phyloP scores from a whole-genome alignment of 345 rosid genomes.

The Dipteronia dyeriana region DNA sequence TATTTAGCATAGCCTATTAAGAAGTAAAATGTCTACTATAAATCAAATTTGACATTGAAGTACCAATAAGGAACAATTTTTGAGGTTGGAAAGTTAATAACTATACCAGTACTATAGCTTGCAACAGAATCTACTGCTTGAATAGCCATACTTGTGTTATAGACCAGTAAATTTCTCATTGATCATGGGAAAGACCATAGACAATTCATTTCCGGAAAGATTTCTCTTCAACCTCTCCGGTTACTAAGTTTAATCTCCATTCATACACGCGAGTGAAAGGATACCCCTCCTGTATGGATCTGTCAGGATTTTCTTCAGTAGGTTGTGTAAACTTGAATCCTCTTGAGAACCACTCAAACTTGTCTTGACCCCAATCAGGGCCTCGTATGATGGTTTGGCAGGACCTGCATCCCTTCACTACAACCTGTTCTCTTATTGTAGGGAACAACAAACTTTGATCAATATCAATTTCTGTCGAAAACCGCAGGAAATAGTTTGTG shows the following conservation, averaged over 20 bases:
- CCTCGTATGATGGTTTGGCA: conserved; percentile 42
- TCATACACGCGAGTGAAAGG: conserved; percentile 36
- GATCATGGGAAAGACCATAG: conserved; percentile 50
- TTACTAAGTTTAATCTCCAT: conserved; percentile 42
- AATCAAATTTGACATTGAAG: background rate
- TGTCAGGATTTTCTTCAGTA: background rate
- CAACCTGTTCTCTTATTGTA: conserved; percentile 31
- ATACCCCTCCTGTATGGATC: conserved; percentile 4
- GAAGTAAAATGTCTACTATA: background rate
- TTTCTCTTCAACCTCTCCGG: conserved; percentile 37
- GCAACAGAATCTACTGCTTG: conserved; percentile 41
- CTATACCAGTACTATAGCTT: conserved; percentile 40
- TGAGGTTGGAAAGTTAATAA: background rate
- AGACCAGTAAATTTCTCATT: conserved; percentile 39
- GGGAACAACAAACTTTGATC: background rate
- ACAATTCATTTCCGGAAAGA: conserved; percentile 29
- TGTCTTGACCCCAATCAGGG: conserved; percentile 32
- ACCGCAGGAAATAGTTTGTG: too few relatives aligned
- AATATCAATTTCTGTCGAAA: background rate
- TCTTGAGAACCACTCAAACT: conserved; percentile 40
- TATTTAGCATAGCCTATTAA: conserved; percentile 43
- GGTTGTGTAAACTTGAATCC: conserved; percentile 22
- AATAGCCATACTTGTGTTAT: conserved; percentile 46
- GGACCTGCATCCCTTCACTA: conserved; percentile 46
- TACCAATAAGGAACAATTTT: background rate